Conservation (phyloP, 2,329 filamentous ascomycete genomes). For the Rhynchosporium graminicola region DNA sequence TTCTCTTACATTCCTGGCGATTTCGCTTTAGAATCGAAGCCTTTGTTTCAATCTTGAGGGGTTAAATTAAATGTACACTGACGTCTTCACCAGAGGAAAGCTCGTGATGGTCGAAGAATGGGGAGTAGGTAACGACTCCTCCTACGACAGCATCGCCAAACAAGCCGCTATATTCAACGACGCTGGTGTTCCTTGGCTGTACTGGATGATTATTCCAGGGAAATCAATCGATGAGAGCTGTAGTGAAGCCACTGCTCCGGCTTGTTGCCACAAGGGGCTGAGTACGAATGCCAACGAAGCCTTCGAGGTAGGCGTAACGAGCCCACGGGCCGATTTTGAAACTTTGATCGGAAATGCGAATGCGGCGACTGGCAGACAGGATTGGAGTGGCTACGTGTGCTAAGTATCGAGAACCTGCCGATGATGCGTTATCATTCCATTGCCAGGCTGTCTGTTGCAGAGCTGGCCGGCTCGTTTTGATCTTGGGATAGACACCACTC, state of each 20-base stretch:
- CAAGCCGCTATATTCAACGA: constrained; percentile 22
- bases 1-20: too few relatives aligned
- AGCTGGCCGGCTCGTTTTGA: too few relatives aligned
- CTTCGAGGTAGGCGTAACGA: neutral
- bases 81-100: neutral
- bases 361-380: neutral
- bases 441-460: too few relatives aligned
- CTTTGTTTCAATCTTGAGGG: too few relatives aligned
- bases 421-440: neutral
- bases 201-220: constrained; percentile 19
- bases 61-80: too few relatives aligned
- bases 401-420: neutral
- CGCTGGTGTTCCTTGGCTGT: constrained; percentile 22
- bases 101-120: constrained; percentile 23
- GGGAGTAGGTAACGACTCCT: constrained; percentile 16
- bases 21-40: too few relatives aligned
- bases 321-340: neutral
- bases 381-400: neutral
- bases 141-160: constrained; percentile 15
- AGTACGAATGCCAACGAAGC: neutral
- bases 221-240: constrained; percentile 9
- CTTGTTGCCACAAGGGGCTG: neutral
- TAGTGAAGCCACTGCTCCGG: neutral
- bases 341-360: neutral
- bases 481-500: neutral